These are phyloP conservation scores for Solanum gracilifrons DNA, from an alignment of 257 asterid species.

Conservation along the genomic window DNA sequence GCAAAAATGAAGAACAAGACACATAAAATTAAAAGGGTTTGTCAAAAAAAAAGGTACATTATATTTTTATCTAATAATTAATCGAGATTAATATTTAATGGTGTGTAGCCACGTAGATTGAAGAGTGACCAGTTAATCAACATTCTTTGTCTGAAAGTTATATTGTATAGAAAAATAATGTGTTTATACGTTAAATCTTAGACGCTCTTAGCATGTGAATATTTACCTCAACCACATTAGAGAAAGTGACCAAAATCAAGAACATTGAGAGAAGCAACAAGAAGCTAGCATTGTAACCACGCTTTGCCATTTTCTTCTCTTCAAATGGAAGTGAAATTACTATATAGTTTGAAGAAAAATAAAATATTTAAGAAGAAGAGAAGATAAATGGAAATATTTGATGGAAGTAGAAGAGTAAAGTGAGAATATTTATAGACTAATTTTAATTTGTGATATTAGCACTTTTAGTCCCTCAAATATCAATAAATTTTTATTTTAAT, in stretches of 20 bases:
- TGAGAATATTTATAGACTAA: conserved; percentile 12
- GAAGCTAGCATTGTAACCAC: conserved; percentile 2
- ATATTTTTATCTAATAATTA: background rate
- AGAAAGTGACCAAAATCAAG: conserved; percentile 5
- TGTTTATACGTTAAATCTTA: background rate
- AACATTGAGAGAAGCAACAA: conserved; percentile 17
- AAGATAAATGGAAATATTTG: background rate
- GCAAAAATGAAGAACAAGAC: background rate
- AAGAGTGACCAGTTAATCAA: background rate
- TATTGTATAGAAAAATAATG: background rate
- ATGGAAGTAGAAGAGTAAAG: background rate
- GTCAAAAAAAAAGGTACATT: background rate
- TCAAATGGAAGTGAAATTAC: background rate
- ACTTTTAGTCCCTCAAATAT: background rate
- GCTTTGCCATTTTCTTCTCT: background rate
- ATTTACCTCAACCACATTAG: conserved; percentile 14
- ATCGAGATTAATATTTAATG: background rate
- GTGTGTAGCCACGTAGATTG: background rate
- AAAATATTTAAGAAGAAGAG: background rate
- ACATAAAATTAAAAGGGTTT: background rate
- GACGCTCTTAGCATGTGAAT: fast-evolving
- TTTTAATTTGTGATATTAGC: background rate
- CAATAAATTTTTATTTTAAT: background rate
- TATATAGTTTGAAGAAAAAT: background rate
- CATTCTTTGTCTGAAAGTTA: background rate